These are phyloP conservation scores for Harringtonia aguacate DNA, from an alignment of 2,329 filamentous ascomycete genomes.

Conservation along the genomic window DNA sequence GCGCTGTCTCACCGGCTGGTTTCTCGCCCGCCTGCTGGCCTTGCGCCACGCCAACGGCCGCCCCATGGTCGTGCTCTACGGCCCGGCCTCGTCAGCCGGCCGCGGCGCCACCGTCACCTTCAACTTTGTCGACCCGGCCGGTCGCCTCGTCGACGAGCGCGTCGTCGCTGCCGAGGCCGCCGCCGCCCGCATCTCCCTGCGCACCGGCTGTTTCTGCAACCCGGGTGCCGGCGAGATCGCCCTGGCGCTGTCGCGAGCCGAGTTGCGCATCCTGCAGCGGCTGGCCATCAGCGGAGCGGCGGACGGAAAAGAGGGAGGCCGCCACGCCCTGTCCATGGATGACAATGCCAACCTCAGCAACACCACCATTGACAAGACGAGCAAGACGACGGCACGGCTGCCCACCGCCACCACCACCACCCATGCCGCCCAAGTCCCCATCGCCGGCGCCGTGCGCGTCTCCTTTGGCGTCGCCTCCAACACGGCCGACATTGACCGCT, in stretches of 20 bases:
- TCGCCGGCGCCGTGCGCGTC: constrained; percentile 24
- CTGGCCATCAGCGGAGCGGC: constrained; percentile 1
- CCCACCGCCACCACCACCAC: background rate
- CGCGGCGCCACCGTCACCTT: constrained; percentile 27
- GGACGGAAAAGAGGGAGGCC: background rate
- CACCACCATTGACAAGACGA: background rate
- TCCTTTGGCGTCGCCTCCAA: constrained; percentile 28
- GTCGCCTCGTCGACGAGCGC: constrained; percentile 24
- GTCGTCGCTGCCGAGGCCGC: constrained; percentile 23
- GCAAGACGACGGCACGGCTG: background rate
- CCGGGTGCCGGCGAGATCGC: constrained; percentile 26
- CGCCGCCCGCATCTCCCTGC: constrained; percentile 22
- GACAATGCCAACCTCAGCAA: background rate
- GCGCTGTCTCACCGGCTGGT: constrained; percentile 25
- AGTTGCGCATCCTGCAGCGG: constrained; percentile 8
- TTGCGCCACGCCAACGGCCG: constrained; percentile 22
- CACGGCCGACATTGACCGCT: constrained; percentile 22
- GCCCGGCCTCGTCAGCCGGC: constrained; percentile 15
- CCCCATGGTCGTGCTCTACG: constrained; percentile 24
- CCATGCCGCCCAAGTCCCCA: background rate
- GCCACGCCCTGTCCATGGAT: too few species aligned
- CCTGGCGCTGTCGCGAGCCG: constrained; percentile 16
- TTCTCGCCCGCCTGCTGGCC: constrained; percentile 18
- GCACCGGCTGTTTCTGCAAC: constrained; percentile 32
- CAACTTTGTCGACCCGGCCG: constrained; percentile 24